Conservation (phyloP, 1,284 basidiomycete genomes). For the Rhodotorula sp. region DNA sequence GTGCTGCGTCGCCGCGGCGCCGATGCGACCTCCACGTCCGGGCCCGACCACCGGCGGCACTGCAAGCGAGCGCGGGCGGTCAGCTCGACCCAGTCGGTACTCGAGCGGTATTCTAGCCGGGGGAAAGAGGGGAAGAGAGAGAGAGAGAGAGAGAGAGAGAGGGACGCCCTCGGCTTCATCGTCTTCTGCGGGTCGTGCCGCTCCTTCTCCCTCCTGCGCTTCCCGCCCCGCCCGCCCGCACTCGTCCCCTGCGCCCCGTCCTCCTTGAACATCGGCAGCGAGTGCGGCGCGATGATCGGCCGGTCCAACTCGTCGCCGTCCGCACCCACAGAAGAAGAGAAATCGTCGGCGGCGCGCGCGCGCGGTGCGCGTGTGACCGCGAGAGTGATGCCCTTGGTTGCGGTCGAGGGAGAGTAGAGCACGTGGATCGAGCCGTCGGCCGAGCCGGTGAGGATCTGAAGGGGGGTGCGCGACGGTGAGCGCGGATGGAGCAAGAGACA, state of each 20-base stretch:
- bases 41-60: slow-evolving; percentile 88
- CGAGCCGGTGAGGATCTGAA: slow-evolving; percentile 76
- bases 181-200: slow-evolving; percentile 85
- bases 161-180: slow-evolving; percentile 63
- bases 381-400: slow-evolving; percentile 87
- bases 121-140: not conserved
- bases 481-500: not conserved
- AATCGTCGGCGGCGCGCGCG: slow-evolving; percentile 78
- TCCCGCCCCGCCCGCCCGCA: slow-evolving; percentile 57
- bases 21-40: slow-evolving; percentile 88
- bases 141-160: not conserved
- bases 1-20: slow-evolving; percentile 90
- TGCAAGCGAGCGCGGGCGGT: slow-evolving; percentile 2
- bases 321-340: slow-evolving; percentile 56
- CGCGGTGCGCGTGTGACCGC: slow-evolving; percentile 64
- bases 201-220: slow-evolving; percentile 79
- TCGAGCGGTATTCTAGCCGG: not conserved
- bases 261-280: slow-evolving; percentile 83
- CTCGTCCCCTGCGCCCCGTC: slow-evolving; percentile 50
- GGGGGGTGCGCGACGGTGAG: not conserved
- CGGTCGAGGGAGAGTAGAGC: slow-evolving; percentile 82
- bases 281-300: slow-evolving; percentile 83
- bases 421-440: slow-evolving; percentile 87
- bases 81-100: not conserved
- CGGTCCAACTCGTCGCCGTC: slow-evolving; percentile 48